phyloP scores from a whole-genome alignment of 306 rosid genomes.

The Rubus parviflorus region DNA sequence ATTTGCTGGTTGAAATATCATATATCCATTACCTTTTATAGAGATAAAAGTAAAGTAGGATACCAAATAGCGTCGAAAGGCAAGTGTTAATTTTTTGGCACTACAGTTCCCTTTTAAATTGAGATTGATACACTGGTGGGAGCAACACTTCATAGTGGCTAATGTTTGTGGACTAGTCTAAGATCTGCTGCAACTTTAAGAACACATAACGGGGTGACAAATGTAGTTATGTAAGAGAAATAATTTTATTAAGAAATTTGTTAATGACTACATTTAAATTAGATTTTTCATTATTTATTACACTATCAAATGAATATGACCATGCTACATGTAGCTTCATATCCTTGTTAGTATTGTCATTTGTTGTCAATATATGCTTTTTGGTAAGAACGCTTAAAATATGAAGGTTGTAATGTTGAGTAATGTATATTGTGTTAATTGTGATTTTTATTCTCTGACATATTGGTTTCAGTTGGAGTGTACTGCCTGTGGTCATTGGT shows the following conservation, averaged over 20 bases:
- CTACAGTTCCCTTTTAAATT: neutral
- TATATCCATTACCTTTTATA: neutral
- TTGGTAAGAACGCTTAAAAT: neutral
- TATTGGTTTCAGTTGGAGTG: conserved; percentile 82
- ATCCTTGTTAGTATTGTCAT: too few relatives aligned
- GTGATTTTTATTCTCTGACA: conserved; percentile 14
- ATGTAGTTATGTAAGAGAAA: neutral
- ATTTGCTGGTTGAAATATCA: neutral
- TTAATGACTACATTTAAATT: neutral
- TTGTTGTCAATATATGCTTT: neutral
- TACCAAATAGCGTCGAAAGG: neutral
- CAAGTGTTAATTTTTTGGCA: neutral
- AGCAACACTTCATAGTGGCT: neutral
- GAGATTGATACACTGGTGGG: neutral
- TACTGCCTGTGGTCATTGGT: conserved; percentile 75
- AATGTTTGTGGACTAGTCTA: neutral
- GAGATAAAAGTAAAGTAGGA: neutral
- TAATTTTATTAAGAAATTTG: neutral
- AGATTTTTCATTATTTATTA: neutral
- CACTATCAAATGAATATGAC: neutral
- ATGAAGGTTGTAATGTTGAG: neutral
- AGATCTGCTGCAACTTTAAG: neutral
- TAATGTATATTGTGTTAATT: neutral
- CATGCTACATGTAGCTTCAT: neutral
- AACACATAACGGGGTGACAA: neutral